Conservation (phyloP, 1,284 basidiomycete species). For the Coniophora puteana region DNA sequence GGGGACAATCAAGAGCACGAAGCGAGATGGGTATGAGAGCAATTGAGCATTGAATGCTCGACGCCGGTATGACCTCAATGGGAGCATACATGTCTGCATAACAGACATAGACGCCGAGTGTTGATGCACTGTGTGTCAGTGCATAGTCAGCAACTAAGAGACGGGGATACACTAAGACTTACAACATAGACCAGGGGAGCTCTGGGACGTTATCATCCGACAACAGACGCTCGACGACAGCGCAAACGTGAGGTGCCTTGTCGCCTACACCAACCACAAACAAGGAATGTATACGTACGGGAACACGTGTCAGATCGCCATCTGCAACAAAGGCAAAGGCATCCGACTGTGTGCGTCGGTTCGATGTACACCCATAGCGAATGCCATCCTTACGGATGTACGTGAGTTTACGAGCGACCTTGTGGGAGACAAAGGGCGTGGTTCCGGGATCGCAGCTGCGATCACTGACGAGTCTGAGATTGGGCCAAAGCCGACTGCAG, state of each 20-base stretch:
- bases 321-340: constrained; percentile 11
- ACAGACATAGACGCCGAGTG: too few species aligned
- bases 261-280: constrained; percentile 8
- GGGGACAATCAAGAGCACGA: too few species aligned
- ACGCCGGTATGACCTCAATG: constrained; percentile 5
- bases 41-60: constrained; percentile 6
- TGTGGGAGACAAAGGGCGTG: constrained; percentile 4
- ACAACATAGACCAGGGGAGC: constrained; percentile 21
- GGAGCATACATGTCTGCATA: too few species aligned
- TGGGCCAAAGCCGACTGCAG: constrained; percentile 14
- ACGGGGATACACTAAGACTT: too few species aligned
- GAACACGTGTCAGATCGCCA: constrained; percentile 2
- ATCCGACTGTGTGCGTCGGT: constrained; percentile 9
- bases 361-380: constrained; percentile 14
- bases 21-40: constrained; percentile 10
- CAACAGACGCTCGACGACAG: constrained; percentile 12
- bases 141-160: too few species aligned
- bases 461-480: constrained; percentile 12
- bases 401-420: constrained; percentile 4
- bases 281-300: constrained; percentile 11
- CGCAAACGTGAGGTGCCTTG: constrained; percentile 12
- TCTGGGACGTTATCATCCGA: constrained; percentile 15
- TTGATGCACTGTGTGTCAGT: too few species aligned
- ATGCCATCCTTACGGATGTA: constrained; percentile 21
- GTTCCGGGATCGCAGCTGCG: constrained; percentile 6